These are phyloP conservation scores for Leccinum idahoense DNA, from an alignment of 1,284 basidiomycete genomes.

Conservation along the genomic window DNA sequence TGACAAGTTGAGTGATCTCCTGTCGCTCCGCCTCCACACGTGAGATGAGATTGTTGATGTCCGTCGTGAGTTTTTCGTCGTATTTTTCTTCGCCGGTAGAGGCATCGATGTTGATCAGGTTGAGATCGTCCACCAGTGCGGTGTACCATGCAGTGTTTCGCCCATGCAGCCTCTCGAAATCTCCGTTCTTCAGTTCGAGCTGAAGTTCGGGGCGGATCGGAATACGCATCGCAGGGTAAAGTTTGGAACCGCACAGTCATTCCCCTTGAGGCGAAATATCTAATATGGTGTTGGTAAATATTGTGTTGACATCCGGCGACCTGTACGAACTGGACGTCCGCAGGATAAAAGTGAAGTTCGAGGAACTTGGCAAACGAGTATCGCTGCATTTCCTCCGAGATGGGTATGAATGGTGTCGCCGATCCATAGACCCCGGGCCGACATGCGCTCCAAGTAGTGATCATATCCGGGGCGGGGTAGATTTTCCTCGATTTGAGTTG, in stretches of 20 bases:
- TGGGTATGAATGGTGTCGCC: constrained; percentile 82
- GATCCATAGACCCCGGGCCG: constrained; percentile 60
- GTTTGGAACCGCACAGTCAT: constrained; percentile 91
- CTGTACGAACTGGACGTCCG: constrained; percentile 75
- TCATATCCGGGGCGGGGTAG: constrained; percentile 61
- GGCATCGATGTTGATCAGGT: constrained; percentile 70
- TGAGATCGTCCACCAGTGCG: constrained; percentile 67
- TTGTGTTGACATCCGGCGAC: constrained; percentile 90
- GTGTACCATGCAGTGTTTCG: constrained; percentile 72
- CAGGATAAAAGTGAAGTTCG: constrained; percentile 89
- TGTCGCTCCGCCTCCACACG: constrained; percentile 72
- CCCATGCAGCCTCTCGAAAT: constrained; percentile 77
- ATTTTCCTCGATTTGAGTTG: constrained; percentile 57
- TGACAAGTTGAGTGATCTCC: constrained; percentile 74
- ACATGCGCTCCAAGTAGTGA: constrained; percentile 93
- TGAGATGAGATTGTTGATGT: constrained; percentile 62
- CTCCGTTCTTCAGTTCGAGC: constrained; percentile 84
- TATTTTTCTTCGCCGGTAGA: constrained; percentile 68
- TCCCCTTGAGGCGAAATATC: constrained; percentile 82
- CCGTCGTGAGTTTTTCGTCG: constrained; percentile 53
- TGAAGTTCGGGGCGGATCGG: constrained; percentile 82
- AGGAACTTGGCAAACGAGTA: constrained; percentile 94
- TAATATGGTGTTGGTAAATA: constrained; percentile 88
- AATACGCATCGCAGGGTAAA: constrained; percentile 86
- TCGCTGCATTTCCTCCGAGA: constrained; percentile 90